Percentiles rank a stretch among this genome's conserved stretches.
phyloP scores from a whole-genome alignment of 306 rosid genomes.

The Vigna mungo region DNA sequence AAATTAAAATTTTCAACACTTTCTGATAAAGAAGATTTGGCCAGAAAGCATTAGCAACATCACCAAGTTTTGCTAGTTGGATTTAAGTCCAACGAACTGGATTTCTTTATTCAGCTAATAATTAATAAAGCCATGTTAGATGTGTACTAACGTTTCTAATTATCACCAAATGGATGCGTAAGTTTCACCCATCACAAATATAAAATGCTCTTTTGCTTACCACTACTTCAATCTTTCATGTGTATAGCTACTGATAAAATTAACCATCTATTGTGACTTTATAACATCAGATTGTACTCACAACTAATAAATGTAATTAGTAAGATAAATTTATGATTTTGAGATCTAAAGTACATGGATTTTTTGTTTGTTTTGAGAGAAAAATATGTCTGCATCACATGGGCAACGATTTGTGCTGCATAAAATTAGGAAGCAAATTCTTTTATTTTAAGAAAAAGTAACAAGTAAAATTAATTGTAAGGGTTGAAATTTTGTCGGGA shows the following conservation, averaged over 20 bases:
- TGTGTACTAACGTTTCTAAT: slow-evolving; percentile 8
- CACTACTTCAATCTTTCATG: no score
- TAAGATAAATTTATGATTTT: no score
- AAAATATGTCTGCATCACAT: slow-evolving; percentile 15
- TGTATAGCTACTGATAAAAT: no score
- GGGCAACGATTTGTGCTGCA: slow-evolving; percentile 37
- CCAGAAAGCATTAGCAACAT: slow-evolving; percentile 42
- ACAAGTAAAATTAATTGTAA: slow-evolving; percentile 12
- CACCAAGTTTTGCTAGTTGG: slow-evolving; percentile 9
- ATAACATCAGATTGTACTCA: no score
- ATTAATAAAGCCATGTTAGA: slow-evolving; percentile 10
- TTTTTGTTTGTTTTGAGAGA: no score
- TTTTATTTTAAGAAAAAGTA: not conserved
- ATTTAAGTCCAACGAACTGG: slow-evolving; percentile 28
- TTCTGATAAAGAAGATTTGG: slow-evolving; percentile 33
- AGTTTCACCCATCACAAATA: not conserved
- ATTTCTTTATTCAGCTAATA: slow-evolving; percentile 12
- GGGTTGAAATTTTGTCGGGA: slow-evolving; percentile 35
- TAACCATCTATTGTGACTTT: no score
- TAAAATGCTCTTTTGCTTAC: no score
- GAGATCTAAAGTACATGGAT: no score
- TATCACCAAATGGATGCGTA: slow-evolving; percentile 30
- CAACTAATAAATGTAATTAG: no score
- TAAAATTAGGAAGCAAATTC: slow-evolving; percentile 18
- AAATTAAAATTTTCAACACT: not conserved